Conservation (phyloP, 2,329 filamentous ascomycete genomes). For the Orbilia quercus region DNA sequence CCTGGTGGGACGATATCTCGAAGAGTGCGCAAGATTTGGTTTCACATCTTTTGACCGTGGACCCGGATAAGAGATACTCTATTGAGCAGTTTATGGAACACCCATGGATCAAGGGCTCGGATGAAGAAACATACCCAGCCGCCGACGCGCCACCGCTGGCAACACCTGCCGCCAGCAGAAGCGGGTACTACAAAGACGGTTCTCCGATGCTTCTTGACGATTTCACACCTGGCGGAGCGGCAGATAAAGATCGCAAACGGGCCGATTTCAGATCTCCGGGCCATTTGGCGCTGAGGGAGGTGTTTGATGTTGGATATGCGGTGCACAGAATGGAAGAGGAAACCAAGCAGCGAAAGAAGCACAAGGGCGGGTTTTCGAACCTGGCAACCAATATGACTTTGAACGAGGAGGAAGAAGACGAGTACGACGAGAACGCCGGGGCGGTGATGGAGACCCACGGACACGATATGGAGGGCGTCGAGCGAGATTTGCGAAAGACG, state of each 20-base stretch:
- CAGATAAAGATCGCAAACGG: slow-evolving; percentile 69
- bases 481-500: slow-evolving; percentile 86
- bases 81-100: slow-evolving; percentile 94
- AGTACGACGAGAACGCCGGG: slow-evolving; percentile 72
- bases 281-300: slow-evolving; percentile 92
- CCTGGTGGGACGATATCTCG: slow-evolving; percentile 99
- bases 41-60: slow-evolving; percentile 89
- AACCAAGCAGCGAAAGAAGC: slow-evolving; percentile 87
- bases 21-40: slow-evolving; percentile 94
- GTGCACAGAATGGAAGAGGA: slow-evolving; percentile 98
- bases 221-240: slow-evolving; percentile 66
- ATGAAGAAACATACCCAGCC: slow-evolving; percentile 75
- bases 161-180: slow-evolving; percentile 70
- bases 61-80: slow-evolving; percentile 92
- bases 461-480: slow-evolving; percentile 72
- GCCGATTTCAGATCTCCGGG: slow-evolving; percentile 96
- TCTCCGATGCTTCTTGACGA: slow-evolving; percentile 67
- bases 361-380: slow-evolving; percentile 76
- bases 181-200: slow-evolving; percentile 68
- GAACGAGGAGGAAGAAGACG: slow-evolving; percentile 72
- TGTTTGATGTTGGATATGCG: slow-evolving; percentile 98
- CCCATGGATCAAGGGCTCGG: slow-evolving; percentile 84
- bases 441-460: slow-evolving; percentile 70
- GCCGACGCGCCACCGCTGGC: slow-evolving; percentile 77
- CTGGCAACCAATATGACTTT: slow-evolving; percentile 75